Evolutionary conservation across 129 eudicot species (phyloP).

Genomic region (Ambrosia trifida): DNA sequence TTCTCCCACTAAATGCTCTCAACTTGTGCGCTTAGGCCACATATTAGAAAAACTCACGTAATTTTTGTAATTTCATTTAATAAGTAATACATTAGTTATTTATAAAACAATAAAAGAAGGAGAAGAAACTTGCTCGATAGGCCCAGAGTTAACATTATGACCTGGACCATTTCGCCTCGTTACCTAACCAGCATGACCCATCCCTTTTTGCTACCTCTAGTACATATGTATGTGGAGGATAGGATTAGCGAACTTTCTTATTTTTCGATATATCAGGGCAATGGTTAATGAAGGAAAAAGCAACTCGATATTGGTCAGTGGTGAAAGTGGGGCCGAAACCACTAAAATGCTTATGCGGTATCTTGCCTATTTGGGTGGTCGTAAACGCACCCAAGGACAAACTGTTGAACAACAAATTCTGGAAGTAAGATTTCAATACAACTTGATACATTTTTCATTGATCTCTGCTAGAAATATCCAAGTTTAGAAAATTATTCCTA

Average conservation of each 20-base stretch:
- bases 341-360: conserved; percentile 99
- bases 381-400: conserved; percentile 79
- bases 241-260: conserved; percentile 24
- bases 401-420: conserved; percentile 96
- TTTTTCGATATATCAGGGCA: conserved; percentile 54
- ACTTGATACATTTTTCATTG: conserved; percentile 20
- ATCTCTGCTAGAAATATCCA: conserved; percentile 14
- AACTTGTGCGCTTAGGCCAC: not conserved
- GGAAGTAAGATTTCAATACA: conserved; percentile 56
- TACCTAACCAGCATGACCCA: conserved; percentile 4
- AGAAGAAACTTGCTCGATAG: not conserved
- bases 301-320: conserved; percentile 94
- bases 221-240: conserved; percentile 10
- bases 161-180: not conserved
- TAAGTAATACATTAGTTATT: not conserved
- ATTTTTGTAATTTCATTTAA: not conserved
- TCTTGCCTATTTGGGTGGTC: conserved; percentile 97
- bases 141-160: not conserved
- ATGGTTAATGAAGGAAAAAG: conserved; percentile 91
- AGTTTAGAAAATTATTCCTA: conserved; percentile 16
- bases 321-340: conserved; percentile 99
- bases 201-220: not conserved
- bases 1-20: not conserved
- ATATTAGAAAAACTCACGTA: not conserved
- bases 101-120: not conserved